Percentiles rank a stretch among this genome's conserved stretches.
Conservation (phyloP, 352 stramenopile genomes). For the Salisapilia sapeloensis region DNA sequence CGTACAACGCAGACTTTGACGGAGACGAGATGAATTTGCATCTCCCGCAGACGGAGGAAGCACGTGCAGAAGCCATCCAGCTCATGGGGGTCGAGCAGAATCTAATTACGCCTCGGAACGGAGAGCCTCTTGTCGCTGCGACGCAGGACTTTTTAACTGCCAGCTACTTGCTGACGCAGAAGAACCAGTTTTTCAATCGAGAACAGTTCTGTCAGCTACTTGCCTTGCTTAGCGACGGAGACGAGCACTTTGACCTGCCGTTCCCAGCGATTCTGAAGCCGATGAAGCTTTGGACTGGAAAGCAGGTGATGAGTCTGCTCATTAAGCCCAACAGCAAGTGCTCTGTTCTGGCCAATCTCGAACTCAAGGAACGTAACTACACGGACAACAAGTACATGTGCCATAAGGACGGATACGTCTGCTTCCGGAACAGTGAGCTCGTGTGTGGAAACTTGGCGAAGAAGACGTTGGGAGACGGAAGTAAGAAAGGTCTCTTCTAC, state of each 20-base stretch:
- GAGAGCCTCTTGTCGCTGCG: conserved; percentile 94
- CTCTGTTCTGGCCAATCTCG: conserved; percentile 66
- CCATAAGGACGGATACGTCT: conserved; percentile 95
- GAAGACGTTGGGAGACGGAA: conserved; percentile 96
- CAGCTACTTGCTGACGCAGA: conserved; percentile 95
- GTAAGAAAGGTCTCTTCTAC: conserved; percentile 97
- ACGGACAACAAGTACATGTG: conserved; percentile 91
- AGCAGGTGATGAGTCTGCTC: conserved; percentile 88
- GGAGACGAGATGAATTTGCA: conserved; percentile 99
- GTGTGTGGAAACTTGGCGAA: conserved; percentile 97
- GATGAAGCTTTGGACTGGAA: conserved; percentile 94
- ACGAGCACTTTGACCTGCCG: conserved; percentile 89
- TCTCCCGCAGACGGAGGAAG: conserved; percentile 98
- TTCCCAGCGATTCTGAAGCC: conserved; percentile 53
- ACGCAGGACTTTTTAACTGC: conserved; percentile 99
- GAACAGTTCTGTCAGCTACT: conserved; percentile 94
- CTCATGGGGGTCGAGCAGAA: conserved; percentile 98
- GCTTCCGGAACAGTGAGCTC: conserved; percentile 95
- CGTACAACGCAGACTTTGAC: conserved; percentile 99
- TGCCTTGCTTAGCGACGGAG: conserved; percentile 89
- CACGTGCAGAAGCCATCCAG: conserved; percentile 89
- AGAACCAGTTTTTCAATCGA: conserved; percentile 96
- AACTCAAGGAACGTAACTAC: conserved; percentile 96
- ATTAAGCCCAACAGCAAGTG: conserved; percentile 81
- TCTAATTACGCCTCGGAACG: conserved; percentile 95